Evolutionary conservation across 345 rosid genomes (phyloP), one percentile per base, ranked within the genome.

Genomic region (Euphorbia pulcherrima): DNA sequence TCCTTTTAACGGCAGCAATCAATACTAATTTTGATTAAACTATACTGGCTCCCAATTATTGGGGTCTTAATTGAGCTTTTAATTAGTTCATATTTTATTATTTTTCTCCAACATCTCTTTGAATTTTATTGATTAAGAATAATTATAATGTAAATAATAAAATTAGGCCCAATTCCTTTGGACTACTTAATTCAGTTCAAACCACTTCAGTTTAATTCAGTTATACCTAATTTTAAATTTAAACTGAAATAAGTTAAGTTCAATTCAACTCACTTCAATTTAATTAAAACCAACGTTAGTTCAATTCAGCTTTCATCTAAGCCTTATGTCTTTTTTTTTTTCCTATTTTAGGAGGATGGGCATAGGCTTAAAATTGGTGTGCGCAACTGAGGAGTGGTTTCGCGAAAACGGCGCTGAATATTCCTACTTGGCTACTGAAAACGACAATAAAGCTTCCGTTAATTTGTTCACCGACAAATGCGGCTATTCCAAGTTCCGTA

Each of bases 361-460:
- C 39, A 83, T 95, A 50, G 99, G 89, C 47, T 55, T 84, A 56
- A 92, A 83, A 71, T 76, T 95, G 62, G 96, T 92, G 13, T 72
- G 55, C 27, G 65, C 80, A 68, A 78, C 86, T 57, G 99, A 95
- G 71, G 87, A 82, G 46, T 95, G 99, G 99, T 90, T 95, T 69
- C 75, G 78, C 14, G 68, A 75, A 76, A 88, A 80, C 83, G 97
- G 88, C 74, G 96, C 93, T 61, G 94, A 83, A 57, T 95, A 95
- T 67, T 76, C 97, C 0, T 95, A 92, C 84, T 78, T 95, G n/a
- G 97, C 97, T 18, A 92, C 97, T 0, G 99, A 92, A 80, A 87
- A 77, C 84, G 97, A 92, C 83, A 95, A 95, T 83, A 58, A 59
- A 67, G 89, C 99, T 56, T 95, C 97, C 47, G 86, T 95, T 65